Evolutionary conservation across 2,329 filamentous ascomycete genomes (phyloP).

Genomic region (Monosporascus sp.): DNA sequence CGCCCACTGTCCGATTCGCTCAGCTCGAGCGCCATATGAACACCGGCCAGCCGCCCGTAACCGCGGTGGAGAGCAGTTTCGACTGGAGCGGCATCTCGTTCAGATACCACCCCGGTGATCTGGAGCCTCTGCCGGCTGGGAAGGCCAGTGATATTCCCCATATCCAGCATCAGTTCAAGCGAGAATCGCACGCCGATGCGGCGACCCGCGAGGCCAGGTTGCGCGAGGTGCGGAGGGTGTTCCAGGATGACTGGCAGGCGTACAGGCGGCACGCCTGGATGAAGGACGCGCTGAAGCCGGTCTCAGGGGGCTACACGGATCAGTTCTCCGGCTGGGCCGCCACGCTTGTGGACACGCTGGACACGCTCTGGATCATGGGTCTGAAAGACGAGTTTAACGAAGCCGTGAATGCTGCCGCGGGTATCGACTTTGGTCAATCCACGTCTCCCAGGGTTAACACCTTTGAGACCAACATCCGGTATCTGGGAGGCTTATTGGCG

Average conservation of each 20-base stretch:
- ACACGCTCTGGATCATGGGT: slow-evolving; percentile 46
- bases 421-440: slow-evolving; percentile 43
- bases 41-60: slow-evolving; percentile 3
- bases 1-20: slow-evolving; percentile 3
- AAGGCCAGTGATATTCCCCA: slow-evolving; percentile 20
- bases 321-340: slow-evolving; percentile 47
- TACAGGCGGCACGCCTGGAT: slow-evolving; percentile 44
- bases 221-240: slow-evolving; percentile 28
- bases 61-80: slow-evolving; percentile 27
- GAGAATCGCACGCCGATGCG: slow-evolving; percentile 15
- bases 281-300: slow-evolving; percentile 42
- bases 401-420: slow-evolving; percentile 37
- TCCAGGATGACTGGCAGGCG: slow-evolving; percentile 35
- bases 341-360: slow-evolving; percentile 47
- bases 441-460: slow-evolving; percentile 30
- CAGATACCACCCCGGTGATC: slow-evolving; percentile 18
- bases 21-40: slow-evolving; percentile 30
- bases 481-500: slow-evolving; percentile 37
- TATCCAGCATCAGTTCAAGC: slow-evolving; percentile 31
- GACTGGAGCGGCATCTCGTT: slow-evolving; percentile 30
- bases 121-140: slow-evolving; percentile 19
- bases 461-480: slow-evolving; percentile 42
- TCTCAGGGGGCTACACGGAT: slow-evolving; percentile 37
- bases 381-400: slow-evolving; percentile 43
- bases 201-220: slow-evolving; percentile 26